A percentile compares a stretch with the other conserved stretches of the same genome.
phyloP scores from a whole-genome alignment of 1,284 basidiomycete genomes.

The Microbotryum silenes-acaulis region DNA sequence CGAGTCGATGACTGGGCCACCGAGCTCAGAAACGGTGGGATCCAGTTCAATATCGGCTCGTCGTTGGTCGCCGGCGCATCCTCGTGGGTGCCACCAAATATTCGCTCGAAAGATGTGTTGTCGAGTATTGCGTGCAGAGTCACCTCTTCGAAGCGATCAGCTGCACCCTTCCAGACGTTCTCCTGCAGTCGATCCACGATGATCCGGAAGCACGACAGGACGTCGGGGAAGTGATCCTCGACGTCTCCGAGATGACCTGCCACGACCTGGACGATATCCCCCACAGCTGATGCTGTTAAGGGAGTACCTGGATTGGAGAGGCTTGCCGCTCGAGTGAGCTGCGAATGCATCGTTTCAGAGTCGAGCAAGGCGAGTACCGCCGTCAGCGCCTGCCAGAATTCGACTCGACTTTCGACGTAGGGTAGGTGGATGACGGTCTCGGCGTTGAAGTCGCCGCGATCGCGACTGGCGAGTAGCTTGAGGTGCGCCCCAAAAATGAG shows the following conservation, averaged over 20 bases:
- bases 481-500: slow-evolving; percentile 24
- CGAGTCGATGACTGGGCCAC: slow-evolving; percentile 24
- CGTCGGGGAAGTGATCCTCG: slow-evolving; percentile 26
- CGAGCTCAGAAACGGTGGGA: slow-evolving; percentile 30
- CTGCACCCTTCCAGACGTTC: not conserved
- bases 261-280: slow-evolving; percentile 31
- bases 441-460: slow-evolving; percentile 15
- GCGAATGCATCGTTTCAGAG: slow-evolving; percentile 13
- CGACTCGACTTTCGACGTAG: slow-evolving; percentile 10
- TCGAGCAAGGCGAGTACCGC: slow-evolving; percentile 14
- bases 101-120: slow-evolving; percentile 18
- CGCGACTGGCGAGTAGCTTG: slow-evolving; percentile 23
- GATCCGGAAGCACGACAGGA: slow-evolving; percentile 24
- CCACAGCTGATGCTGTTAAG: not conserved
- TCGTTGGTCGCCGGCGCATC: not conserved
- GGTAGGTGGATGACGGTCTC: slow-evolving; percentile 10
- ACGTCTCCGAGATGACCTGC: slow-evolving; percentile 30
- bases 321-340: slow-evolving; percentile 9
- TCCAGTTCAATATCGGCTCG: slow-evolving; percentile 29
- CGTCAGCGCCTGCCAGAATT: slow-evolving; percentile 25
- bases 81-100: slow-evolving; percentile 3
- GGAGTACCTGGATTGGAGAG: not conserved
- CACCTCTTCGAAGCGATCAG: slow-evolving; percentile 28
- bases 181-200: slow-evolving; percentile 13
- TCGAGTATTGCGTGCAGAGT: slow-evolving; percentile 28